Evolutionary conservation across 495 filamentous ascomycete genomes (phyloP), one percentile per base, ranked within the genome.

Genomic region (Xylaria nigripes): DNA sequence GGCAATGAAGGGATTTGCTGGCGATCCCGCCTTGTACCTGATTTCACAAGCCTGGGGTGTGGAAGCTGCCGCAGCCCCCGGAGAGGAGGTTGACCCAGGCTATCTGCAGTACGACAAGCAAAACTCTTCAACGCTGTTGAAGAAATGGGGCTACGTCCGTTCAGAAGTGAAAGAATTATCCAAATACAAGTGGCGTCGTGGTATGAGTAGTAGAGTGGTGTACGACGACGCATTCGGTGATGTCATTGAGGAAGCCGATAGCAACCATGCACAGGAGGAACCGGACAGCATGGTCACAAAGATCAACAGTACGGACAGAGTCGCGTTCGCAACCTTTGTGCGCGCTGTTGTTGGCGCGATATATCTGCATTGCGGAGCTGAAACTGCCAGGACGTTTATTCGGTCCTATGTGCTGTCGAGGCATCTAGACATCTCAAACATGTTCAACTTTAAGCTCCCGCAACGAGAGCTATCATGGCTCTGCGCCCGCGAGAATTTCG

Each of bases 81-180:
- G 90, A 19, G 84, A 80, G 43, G 89, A 97, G 70, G 92, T 97
- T 50, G 91, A 98, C 68, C 86, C 92, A 1, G 94, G 93, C 9
- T 72, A 91, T n/a, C 77, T 98, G 38, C 94, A 97, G 67, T 93
- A 88, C 71, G 76, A 73, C 48, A 69, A 80, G 43, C 46, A 85
- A 32, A 68, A 73, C 29, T 79, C 86, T 1, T 86, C 86, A 13
- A 72, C 78, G 24, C 68, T 77, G 32, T 59, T 75, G 57, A 55
- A 60, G 22, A 61, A 44, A 53, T 71, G 68, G 66, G 75, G 68
- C 15, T 75, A 67, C 63, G 56, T 65, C 40, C 71, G 75, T 22
- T 60, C 63, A 10, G 68, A 72, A 55, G 43, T 62, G 1, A 62
- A 64, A 24, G 59, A 73, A 23, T 38, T 69, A n/a, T 48, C 66